These are phyloP conservation scores for Trichoderma breve DNA, from an alignment of 2,329 filamentous ascomycete species.

Conservation along the genomic window DNA sequence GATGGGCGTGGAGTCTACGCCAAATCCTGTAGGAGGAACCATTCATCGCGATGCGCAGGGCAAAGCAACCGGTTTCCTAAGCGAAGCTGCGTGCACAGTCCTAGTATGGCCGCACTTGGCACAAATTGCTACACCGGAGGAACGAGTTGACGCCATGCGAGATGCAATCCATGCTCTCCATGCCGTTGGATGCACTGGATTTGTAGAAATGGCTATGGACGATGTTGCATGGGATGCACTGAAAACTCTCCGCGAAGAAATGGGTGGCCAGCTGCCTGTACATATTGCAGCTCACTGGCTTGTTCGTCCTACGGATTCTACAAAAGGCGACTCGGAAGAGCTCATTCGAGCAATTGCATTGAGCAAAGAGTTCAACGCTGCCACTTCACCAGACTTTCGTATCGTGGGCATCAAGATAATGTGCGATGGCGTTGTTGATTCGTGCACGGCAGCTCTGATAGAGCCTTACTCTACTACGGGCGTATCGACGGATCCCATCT, in stretches of 20 bases:
- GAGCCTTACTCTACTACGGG: slow-evolving; percentile 12
- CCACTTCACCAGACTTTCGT: background rate
- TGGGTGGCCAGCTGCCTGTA: slow-evolving; percentile 9
- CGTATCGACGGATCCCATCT: slow-evolving; percentile 8
- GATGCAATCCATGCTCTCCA: slow-evolving; percentile 1
- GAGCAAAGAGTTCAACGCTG: background rate
- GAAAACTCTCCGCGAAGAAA: background rate
- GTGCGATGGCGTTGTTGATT: slow-evolving; percentile 13
- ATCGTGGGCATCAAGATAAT: slow-evolving; percentile 16
- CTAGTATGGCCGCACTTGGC: slow-evolving; percentile 10
- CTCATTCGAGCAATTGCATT: slow-evolving; percentile 1
- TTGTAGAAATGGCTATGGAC: slow-evolving; percentile 15
- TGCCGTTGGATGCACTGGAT: slow-evolving; percentile 8
- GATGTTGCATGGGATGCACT: slow-evolving; percentile 10
- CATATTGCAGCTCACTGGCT: slow-evolving; percentile 15
- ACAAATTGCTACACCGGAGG: background rate
- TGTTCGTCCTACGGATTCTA: background rate
- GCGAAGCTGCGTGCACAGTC: background rate
- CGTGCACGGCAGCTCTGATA: slow-evolving; percentile 10
- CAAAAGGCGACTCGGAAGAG: background rate
- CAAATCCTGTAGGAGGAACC: slow-evolving; percentile 10
- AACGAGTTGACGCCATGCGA: background rate
- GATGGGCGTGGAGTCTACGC: background rate
- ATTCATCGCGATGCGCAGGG: slow-evolving; percentile 8
- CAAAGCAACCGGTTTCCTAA: background rate